Percentiles rank a stretch among this genome's conserved stretches.
Conservation (phyloP, 2,329 filamentous ascomycete species). For the Fusarium sp. region DNA sequence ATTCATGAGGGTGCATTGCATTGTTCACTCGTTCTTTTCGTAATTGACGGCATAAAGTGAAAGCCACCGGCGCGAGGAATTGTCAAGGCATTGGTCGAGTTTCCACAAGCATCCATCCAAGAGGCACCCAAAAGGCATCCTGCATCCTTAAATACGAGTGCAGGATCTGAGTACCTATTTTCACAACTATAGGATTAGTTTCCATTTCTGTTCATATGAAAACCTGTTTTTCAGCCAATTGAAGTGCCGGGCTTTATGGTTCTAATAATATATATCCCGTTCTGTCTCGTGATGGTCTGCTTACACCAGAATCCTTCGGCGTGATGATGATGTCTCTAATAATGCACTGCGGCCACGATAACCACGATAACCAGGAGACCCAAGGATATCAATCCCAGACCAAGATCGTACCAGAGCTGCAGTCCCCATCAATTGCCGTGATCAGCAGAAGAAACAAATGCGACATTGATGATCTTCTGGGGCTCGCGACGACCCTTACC, state of each 20-base stretch:
- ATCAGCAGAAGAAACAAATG: constrained; percentile 28
- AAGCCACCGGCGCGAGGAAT: background rate
- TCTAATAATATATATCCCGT: background rate
- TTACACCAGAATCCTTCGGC: background rate
- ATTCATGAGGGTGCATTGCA: background rate
- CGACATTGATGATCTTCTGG: constrained; percentile 17
- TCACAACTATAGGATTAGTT: background rate
- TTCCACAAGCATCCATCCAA: background rate
- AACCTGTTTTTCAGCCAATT: background rate
- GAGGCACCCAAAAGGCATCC: background rate
- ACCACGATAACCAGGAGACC: constrained; percentile 8
- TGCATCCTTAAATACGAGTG: background rate
- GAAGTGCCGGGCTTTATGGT: background rate
- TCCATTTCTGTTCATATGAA: background rate
- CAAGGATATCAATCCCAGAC: constrained; percentile 15
- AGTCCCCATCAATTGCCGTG: constrained; percentile 3
- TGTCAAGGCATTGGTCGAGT: background rate
- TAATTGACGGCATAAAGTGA: background rate
- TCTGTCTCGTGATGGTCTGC: background rate
- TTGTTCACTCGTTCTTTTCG: background rate
- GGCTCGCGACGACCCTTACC: constrained; percentile 14
- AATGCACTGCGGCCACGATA: constrained; percentile 5
- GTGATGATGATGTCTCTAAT: background rate
- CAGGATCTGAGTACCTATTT: background rate
- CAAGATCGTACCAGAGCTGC: constrained; percentile 7